phyloP scores from a whole-genome alignment of 2,329 filamentous ascomycete species.

The Phaeosphaeria sp. region DNA sequence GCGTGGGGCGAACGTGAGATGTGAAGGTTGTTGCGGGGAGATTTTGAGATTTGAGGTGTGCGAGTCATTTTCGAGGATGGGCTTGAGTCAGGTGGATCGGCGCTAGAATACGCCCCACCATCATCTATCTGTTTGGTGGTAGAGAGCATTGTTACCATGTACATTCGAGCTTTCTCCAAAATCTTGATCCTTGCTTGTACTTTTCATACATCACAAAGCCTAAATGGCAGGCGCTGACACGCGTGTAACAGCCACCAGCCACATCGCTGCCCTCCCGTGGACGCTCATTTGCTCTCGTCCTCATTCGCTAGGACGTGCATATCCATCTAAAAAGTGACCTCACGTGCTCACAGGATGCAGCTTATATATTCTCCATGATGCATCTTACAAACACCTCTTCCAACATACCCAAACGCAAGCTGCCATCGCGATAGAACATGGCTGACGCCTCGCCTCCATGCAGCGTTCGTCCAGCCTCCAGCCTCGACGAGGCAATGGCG shows the following conservation, averaged over 20 bases:
- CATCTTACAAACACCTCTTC: not conserved
- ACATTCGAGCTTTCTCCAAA: no score
- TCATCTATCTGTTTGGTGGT: no score
- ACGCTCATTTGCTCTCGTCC: no score
- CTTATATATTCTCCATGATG: not conserved
- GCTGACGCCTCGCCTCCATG: slow-evolving; percentile 3
- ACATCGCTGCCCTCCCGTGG: no score
- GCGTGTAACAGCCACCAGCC: no score
- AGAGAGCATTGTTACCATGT: no score
- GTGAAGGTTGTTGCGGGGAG: slow-evolving; percentile 6
- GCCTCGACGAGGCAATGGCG: slow-evolving; percentile 26
- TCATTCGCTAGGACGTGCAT: no score
- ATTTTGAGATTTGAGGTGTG: not conserved
- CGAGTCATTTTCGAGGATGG: slow-evolving; percentile 4
- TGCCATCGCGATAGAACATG: not conserved
- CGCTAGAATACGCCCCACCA: not conserved
- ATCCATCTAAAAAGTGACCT: not conserved
- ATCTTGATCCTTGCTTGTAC: no score
- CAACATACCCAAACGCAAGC: no score
- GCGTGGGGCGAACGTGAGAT: slow-evolving; percentile 2
- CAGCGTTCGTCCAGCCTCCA: slow-evolving; percentile 26
- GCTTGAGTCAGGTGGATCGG: slow-evolving; percentile 1
- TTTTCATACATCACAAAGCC: no score
- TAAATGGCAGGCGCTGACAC: no score
- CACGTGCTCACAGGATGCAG: not conserved